A percentile compares a stretch with the other conserved stretches of the same genome.
phyloP scores from a whole-genome alignment of 345 rosid genomes.

The Hibiscus trionum region DNA sequence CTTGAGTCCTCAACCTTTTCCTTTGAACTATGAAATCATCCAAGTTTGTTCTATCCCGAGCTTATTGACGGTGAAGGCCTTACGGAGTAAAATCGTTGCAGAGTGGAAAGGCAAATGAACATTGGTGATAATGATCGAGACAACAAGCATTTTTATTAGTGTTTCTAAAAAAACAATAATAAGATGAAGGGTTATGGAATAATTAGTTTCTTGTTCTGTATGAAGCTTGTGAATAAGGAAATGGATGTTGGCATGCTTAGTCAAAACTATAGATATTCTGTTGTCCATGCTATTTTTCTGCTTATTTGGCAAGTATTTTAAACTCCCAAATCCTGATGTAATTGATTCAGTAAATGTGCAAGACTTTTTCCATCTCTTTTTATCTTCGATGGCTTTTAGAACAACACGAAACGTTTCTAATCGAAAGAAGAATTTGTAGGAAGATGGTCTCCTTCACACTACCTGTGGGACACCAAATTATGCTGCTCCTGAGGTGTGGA shows the following conservation, averaged over 20 bases:
- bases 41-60: background rate
- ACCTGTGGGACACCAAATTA: constrained; percentile 98
- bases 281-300: background rate
- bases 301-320: background rate
- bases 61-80: background rate
- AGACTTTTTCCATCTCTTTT: background rate
- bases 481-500: constrained; percentile 91
- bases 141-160: background rate
- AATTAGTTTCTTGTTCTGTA: no score
- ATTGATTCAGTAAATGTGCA: background rate
- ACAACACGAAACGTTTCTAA: constrained; percentile 14
- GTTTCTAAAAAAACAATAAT: background rate
- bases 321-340: constrained; percentile 2
- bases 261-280: background rate
- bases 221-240: background rate
- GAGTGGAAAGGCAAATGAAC: background rate
- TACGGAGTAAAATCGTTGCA: background rate
- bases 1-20: background rate
- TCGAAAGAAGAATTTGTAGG: constrained; percentile 37
- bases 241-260: background rate
- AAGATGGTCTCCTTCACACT: constrained; percentile 93
- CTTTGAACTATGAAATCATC: background rate
- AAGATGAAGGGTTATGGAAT: background rate
- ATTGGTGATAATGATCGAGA: background rate
- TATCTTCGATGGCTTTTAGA: constrained; percentile 1